Base-by-base conservation (phyloP, 2,329 filamentous ascomycete species). In the Aureobasidium sp. region DNA sequence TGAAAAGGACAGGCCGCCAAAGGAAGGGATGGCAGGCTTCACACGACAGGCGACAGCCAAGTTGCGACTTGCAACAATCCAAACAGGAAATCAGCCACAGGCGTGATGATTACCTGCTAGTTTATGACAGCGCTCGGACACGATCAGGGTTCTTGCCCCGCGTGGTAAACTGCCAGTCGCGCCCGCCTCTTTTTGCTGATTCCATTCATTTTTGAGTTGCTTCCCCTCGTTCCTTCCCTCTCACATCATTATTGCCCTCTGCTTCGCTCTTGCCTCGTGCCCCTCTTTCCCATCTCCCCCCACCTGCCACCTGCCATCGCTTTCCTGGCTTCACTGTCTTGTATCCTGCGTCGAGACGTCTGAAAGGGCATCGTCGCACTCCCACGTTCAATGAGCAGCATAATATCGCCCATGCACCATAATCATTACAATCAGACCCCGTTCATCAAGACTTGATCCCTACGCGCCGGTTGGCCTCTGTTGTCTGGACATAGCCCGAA, bases 381-480 rank as follows among this genome's bases (percentile, higher is more conserved):
- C 31, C 63, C 49, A 39, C 62, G 53, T 53, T 64, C 63, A 65
- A 66, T 66, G 65, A 65, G 65, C 62, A 66, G 65, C 62, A 66
- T 60, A 64, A 48, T 64, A 62, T 62, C 62, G 59, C 60, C 60
- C 59, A 65, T 65, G 60, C 62, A 65, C 53, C 67, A 65, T 67
- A 64, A 69, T 68, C 66, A 62, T 67, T 57, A 29, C 22, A 64
- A 63, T 64, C 68, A 67, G 63, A 66, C 63, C 62, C 64, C 67
- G 65, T 67, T 69, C 66, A 65, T 63, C 68, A 69, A 72, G 66
- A 70, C 72, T 73, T 75, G 72, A 75, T 68, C 65, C 68, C 70
- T 65, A 69, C 71, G 70, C 72, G 70, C 71, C 68, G 70, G 71
- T 70, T 70, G 68, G 67, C 69, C 69, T 64, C 64, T 62, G 62